Base-by-base conservation (phyloP, 768 basidiomycete species). In the Xanthoconium purpureum region DNA sequence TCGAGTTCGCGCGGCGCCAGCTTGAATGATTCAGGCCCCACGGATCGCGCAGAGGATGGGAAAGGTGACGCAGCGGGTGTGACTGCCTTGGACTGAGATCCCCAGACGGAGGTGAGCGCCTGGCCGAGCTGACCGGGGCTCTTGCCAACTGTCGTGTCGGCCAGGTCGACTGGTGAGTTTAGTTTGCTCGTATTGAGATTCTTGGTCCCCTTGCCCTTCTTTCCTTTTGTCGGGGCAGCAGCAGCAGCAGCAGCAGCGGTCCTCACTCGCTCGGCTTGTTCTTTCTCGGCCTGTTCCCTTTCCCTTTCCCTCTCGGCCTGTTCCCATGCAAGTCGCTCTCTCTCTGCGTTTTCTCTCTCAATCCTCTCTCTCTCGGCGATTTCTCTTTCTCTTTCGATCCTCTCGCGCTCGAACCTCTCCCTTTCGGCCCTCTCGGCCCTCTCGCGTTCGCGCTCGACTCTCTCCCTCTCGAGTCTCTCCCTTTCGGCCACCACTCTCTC, bases 61-160 rank as follows among this genome's bases (percentile, higher is more conserved):
- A 57, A 57, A 28, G 73, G 62, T n/a, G 73, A 66, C 32, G 65
- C 56, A 60, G 68, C 50, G 49, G 73, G 65, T 40, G 71, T 66
- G 59, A 56, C 50, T 28, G 61, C 57, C 57, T 65, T 66, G 58
- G 64, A 65, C 43, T 67, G 64, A 5, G 71, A 60, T 30, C 82
- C 84, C 81, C 83, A 83, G 6, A 82, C 72, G 0, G 80, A 74
- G 20, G 65, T 75, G 43, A 82, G 75, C 6, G 77, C 63, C 2
- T 82, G 73, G 1, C 64, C 76, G 20, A 82, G 73, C 50, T 68
- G 73, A 12, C 71, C 69, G 13, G 75, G 66, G 36, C 72, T 72
- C 46, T 74, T 74, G 30, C 75, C 73, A 24, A 74, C 74, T 18
- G 72, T 65, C 15, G 73, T 60, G 68, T 78, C 62, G 63, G 69